Base-by-base conservation (phyloP, 148 eudicot species). In the Dysphania ambrosioides region DNA sequence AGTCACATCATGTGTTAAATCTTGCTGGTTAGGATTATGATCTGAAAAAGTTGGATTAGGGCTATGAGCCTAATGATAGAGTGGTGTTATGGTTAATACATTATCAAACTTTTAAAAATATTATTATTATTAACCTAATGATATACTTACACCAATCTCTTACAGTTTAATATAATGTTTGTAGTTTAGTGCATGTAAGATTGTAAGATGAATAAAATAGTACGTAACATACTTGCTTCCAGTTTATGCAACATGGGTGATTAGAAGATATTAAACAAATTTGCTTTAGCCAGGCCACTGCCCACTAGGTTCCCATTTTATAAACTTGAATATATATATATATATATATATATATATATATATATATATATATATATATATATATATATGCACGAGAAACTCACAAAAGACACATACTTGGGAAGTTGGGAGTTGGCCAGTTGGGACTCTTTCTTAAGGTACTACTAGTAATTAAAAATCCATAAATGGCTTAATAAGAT, bases 221-320 rank as follows among this genome's bases (percentile, higher is more conserved):
- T 35, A 10, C 18, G 16, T 60, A 11, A 30, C 6, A 13, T 4
- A 15, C 41, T 12, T 35, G 47, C 23, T 19, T 66, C 70, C 42
- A 4, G 18, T 66, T 23, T n/a, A 66, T 38, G 31, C 49, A 66
- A 66, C 70, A 66, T 66, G 51, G 30, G 24, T 59, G 63, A 59
- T 59, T 59, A 24, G 31, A 24, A 64, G 12, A 19, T 16, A 64
- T 23, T 26, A 67, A 67, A 36, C 68, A 65, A 65, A 65, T 65
- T 35, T 21, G 12, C 15, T 65, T 67, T 32, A 6, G 21, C 55
- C 44, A 67, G n/a, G n/a, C n/a, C n/a, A n/a, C n/a, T n/a, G n/a
- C n/a, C n/a, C n/a, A n/a, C n/a, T n/a, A n/a, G n/a, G n/a, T n/a
- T n/a, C n/a, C n/a, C n/a, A n/a, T n/a, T n/a, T n/a, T n/a, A n/a